phyloP scores from a whole-genome alignment of 2,329 filamentous ascomycete genomes.

The Volutella citrinella region DNA sequence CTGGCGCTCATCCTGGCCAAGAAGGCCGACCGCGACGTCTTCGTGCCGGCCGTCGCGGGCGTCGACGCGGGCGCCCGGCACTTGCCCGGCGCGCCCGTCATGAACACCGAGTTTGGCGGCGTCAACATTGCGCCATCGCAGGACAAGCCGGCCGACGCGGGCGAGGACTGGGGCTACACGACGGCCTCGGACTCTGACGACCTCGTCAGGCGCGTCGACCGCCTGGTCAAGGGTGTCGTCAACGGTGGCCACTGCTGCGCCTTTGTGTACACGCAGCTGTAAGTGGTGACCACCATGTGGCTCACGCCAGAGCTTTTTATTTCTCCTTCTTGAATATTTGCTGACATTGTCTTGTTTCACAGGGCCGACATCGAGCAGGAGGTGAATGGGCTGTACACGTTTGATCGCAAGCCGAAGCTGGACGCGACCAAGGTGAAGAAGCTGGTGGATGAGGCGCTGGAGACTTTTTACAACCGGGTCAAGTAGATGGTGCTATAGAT shows the following conservation, averaged over 20 bases:
- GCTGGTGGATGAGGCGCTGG: conserved; percentile 52
- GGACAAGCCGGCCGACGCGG: conserved; percentile 30
- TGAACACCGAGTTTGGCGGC: conserved; percentile 67
- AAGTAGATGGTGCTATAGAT: conserved; percentile 8
- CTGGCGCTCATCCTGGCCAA: conserved; percentile 51
- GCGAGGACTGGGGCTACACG: conserved; percentile 65
- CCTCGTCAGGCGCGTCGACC: conserved; percentile 55
- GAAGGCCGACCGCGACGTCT: conserved; percentile 53
- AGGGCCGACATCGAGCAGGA: conserved; percentile 64
- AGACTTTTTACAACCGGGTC: conserved; percentile 41
- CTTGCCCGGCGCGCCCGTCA: conserved; percentile 52
- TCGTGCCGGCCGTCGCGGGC: conserved; percentile 43
- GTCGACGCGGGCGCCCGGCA: conserved; percentile 50
- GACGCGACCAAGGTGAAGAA: conserved; percentile 53
- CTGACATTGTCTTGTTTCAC: neutral
- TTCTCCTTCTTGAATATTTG: neutral
- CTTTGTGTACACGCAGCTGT: conserved; percentile 66
- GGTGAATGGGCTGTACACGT: conserved; percentile 64
- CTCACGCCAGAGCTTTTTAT: too few species aligned
- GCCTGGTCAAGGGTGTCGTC: conserved; percentile 56
- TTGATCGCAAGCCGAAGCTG: conserved; percentile 59
- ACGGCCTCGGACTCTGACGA: conserved; percentile 60
- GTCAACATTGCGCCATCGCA: conserved; percentile 59
- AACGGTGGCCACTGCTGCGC: conserved; percentile 56
- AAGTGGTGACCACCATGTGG: conserved; percentile 33